Percentiles rank a stretch among this genome's conserved stretches.
These are phyloP conservation scores for Takashimella tepidaria DNA, from an alignment of 1,284 basidiomycete genomes.

Conservation along the genomic window DNA sequence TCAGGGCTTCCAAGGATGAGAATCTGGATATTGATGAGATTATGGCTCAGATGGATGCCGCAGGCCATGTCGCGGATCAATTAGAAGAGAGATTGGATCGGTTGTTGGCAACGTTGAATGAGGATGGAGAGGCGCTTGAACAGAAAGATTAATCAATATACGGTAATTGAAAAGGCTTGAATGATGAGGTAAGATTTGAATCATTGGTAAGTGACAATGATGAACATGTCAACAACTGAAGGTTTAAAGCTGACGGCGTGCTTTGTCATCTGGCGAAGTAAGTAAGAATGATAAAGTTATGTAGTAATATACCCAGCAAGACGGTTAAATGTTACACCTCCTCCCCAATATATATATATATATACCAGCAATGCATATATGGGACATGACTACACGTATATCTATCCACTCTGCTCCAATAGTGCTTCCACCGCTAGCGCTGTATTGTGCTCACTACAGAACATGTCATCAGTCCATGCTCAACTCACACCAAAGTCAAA, in stretches of 20 bases:
- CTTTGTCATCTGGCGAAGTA: too few relatives aligned
- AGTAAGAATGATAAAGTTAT: too few relatives aligned
- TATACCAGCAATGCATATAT: too few relatives aligned
- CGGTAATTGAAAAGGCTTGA: too few relatives aligned
- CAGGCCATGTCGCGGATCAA: conserved; percentile 43
- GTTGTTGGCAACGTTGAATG: conserved; percentile 24
- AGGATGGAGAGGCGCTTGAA: conserved; percentile 6
- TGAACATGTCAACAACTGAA: too few relatives aligned
- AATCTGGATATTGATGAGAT: conserved; percentile 34
- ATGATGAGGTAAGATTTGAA: background rate
- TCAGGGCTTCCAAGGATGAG: conserved; percentile 15
- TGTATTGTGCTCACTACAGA: conserved; percentile 58
- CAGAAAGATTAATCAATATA: conserved; percentile 3
- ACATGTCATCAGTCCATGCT: too few relatives aligned
- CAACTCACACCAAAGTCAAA: too few relatives aligned
- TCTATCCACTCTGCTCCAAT: conserved; percentile 32
- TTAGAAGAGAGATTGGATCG: conserved; percentile 44
- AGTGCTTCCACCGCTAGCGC: conserved; percentile 77
- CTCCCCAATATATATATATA: conserved; percentile 11
- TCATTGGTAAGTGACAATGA: background rate
- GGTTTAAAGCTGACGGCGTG: too few relatives aligned
- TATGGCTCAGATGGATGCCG: conserved; percentile 42
- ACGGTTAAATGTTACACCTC: conserved; percentile 1
- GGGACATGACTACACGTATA: too few relatives aligned
- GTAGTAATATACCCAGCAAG: background rate